Percentiles rank a stretch among this genome's conserved stretches.
phyloP scores from a whole-genome alignment of 202 grass and related monocot species.

The Tripidium arundinaceum region DNA sequence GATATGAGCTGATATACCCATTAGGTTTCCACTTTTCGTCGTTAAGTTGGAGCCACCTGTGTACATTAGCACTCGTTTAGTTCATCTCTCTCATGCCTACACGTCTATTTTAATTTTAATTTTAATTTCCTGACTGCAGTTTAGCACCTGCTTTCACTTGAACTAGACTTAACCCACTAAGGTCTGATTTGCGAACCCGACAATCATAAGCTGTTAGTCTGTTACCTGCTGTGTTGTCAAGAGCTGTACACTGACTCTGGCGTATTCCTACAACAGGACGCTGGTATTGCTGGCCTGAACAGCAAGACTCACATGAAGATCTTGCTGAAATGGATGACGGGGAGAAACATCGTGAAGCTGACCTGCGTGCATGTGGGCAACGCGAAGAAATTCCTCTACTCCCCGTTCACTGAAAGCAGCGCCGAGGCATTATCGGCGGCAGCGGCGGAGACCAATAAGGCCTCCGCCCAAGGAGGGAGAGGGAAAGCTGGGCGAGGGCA shows the following conservation, averaged over 20 bases:
- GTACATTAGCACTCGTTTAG: not conserved
- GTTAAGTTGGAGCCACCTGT: not conserved
- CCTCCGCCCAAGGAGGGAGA: too few relatives aligned
- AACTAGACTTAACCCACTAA: not conserved
- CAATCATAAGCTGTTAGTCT: not conserved
- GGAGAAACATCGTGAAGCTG: constrained; percentile 62
- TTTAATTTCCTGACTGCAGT: not conserved
- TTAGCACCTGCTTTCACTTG: not conserved
- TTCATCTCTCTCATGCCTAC: not conserved
- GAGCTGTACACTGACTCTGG: not conserved
- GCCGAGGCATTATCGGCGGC: too few relatives aligned
- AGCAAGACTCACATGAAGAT: constrained; percentile 99
- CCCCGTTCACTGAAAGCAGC: constrained; percentile 34
- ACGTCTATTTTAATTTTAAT: not conserved
- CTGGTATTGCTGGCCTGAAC: constrained; percentile 61
- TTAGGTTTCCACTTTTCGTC: not conserved
- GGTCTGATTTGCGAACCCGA: not conserved
- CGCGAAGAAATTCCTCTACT: constrained; percentile 66
- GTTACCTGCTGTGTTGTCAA: not conserved
- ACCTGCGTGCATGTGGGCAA: constrained; percentile 40
- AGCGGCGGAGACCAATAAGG: too few relatives aligned
- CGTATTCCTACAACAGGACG: constrained; percentile 38
- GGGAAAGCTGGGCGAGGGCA: too few relatives aligned
- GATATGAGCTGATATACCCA: too few relatives aligned
- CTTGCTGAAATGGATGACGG: constrained; percentile 93